Base-by-base conservation (phyloP, 441 rosid genomes). In the Cnidoscolus chayamansa region DNA sequence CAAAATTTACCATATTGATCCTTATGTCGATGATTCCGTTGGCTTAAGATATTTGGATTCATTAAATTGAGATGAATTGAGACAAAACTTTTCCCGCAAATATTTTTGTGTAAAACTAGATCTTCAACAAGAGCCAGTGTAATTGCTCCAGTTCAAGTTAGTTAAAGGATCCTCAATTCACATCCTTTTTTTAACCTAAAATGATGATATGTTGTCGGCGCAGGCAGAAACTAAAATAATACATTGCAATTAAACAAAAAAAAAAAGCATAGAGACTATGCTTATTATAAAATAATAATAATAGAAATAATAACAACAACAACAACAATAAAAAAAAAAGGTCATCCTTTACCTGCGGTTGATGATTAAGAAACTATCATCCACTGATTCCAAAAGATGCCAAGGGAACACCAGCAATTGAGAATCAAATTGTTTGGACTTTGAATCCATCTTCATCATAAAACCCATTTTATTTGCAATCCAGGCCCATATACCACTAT, bases 361-460 rank as follows among this genome's bases (percentile, higher is more conserved):
- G 63, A 84, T 74, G 75, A 93, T 82, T 63, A 91, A 72, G 65
- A 89, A 74, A 73, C 67, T 80, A 76, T 84, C 66, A 74, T 86
- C 87, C 37, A 7, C 84, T 30, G 80, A 82, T 72, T 87, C 90
- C 72, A 91, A 78, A 70, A 95, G 77, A 83, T 95, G 98, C 99
- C 99, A 93, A 63, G 98, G 99, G 82, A 85, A 90, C 72, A 71
- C 64, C 65, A 93, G 71, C 11, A 83, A 60, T 58, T 59, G 86
- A 55, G 85, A 56, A 70, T 85, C 86, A 72, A 78, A 69, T 76
- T 86, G 86, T 80, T 83, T 85, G 74, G 86, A 72, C 68, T 84
- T 85, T 20, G 72, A 67, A 65, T 81, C 86, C 55, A 64, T 74
- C 51, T 86, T 85, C 63, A 74, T 81, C 69, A 72, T 82, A 78